phyloP scores from a whole-genome alignment of 2,329 filamentous ascomycete species.

The Epicoccum nigrum region DNA sequence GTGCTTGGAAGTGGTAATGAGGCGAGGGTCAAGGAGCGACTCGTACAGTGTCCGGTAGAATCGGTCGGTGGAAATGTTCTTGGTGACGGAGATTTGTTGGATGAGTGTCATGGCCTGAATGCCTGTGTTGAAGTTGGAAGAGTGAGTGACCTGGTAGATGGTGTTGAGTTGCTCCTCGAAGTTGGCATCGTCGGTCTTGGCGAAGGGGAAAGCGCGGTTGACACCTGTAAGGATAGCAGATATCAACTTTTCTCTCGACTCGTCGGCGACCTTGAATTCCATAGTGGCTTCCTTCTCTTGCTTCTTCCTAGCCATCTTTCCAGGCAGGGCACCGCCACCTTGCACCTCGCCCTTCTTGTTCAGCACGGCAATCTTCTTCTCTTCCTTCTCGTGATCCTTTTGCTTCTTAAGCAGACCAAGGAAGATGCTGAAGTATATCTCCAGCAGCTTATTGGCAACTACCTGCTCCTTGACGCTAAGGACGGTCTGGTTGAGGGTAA shows the following conservation, averaged over 20 bases:
- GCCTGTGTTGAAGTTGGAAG: constrained; percentile 97
- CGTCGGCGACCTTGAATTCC: constrained; percentile 56
- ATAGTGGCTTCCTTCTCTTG: constrained; percentile 52
- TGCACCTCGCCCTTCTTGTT: constrained; percentile 60
- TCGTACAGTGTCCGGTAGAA: constrained; percentile 97
- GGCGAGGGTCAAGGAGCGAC: constrained; percentile 86
- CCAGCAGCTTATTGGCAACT: constrained; percentile 79
- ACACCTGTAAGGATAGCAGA: constrained; percentile 92
- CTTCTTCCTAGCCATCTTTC: constrained; percentile 59
- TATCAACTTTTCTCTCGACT: constrained; percentile 87
- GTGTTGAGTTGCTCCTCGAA: constrained; percentile 92
- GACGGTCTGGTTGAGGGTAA: constrained; percentile 96
- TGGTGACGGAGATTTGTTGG: constrained; percentile 83
- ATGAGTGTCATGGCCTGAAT: constrained; percentile 95
- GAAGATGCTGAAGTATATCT: constrained; percentile 93
- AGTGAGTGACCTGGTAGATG: constrained; percentile 94
- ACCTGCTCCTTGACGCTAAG: constrained; percentile 82
- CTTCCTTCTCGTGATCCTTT: constrained; percentile 49
- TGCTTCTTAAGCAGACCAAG: constrained; percentile 75
- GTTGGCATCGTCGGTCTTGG: constrained; percentile 77
- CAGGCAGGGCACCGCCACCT: constrained; percentile 60
- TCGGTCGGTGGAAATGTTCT: constrained; percentile 82
- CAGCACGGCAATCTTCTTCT: constrained; percentile 42
- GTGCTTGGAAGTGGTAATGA: constrained; percentile 91
- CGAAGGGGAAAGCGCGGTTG: constrained; percentile 94